phyloP scores from a whole-genome alignment of 805 yeast genomes.

The Suhomyces vadensis region DNA sequence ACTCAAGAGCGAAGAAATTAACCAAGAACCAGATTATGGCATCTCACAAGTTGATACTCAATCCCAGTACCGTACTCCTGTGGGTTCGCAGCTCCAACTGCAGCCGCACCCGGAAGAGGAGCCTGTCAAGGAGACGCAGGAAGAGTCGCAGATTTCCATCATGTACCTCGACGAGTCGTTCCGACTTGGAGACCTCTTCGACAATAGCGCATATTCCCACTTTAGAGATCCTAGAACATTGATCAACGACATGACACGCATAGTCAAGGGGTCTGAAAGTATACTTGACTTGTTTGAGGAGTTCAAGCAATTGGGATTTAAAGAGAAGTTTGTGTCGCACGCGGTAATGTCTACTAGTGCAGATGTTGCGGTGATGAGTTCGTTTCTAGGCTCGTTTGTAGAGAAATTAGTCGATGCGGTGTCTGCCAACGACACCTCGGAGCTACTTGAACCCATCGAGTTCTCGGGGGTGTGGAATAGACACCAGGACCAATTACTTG shows the following conservation, averaged over 20 bases:
- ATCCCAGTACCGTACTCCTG: conserved; percentile 1
- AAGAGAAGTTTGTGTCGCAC: conserved; percentile 12
- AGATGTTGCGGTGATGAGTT: conserved; percentile 4
- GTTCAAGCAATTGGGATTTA: conserved; percentile 13
- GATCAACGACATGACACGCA: background rate
- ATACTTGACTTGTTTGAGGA: conserved; percentile 5
- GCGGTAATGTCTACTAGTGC: conserved; percentile 10
- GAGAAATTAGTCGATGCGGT: conserved; percentile 1
- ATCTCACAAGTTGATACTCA: background rate
- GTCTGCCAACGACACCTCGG: background rate
- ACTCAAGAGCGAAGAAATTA: too few species aligned
- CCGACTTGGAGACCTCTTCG: conserved; percentile 5
- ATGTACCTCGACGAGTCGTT: conserved; percentile 9
- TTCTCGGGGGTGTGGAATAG: conserved; percentile 4
- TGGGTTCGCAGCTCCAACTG: background rate
- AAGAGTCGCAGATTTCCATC: background rate
- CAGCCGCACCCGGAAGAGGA: background rate
- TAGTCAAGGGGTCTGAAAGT: conserved; percentile 2
- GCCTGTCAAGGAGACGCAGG: background rate
- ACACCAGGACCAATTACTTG: conserved; percentile 6
- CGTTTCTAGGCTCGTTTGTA: conserved; percentile 1
- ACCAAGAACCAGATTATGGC: too few species aligned
- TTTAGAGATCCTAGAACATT: conserved; percentile 6
- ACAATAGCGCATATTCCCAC: background rate
- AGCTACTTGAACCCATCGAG: conserved; percentile 1